These are phyloP conservation scores for Agrocybe pediades DNA, from an alignment of 768 basidiomycete species.

Conservation along the genomic window DNA sequence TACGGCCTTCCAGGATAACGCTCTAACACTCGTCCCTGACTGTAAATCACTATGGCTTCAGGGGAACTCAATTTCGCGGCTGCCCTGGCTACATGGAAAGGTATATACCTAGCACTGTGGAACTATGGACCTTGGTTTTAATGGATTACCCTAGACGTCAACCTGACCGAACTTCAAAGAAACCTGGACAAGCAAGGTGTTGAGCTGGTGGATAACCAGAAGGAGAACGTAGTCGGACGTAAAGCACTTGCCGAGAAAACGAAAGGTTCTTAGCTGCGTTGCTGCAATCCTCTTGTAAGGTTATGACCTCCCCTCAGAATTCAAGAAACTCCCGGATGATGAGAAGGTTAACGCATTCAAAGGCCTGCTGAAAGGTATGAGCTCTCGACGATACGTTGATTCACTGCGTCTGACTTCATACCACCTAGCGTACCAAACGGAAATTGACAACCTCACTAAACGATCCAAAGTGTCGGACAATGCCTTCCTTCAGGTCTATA, in stretches of 20 bases:
- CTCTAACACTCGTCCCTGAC: not conserved
- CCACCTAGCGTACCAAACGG: conserved; percentile 83
- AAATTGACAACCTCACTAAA: conserved; percentile 94
- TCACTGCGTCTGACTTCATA: conserved; percentile 1
- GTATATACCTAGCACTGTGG: conserved; percentile 35
- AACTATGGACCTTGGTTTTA: not conserved
- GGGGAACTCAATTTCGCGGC: conserved; percentile 88
- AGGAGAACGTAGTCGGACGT: conserved; percentile 91
- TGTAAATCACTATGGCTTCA: conserved; percentile 20
- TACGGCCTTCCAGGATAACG: not conserved
- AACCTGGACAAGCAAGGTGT: conserved; percentile 90
- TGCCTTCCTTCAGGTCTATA: conserved; percentile 96
- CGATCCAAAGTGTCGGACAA: conserved; percentile 92
- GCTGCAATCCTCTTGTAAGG: too few relatives aligned
- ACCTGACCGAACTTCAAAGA: conserved; percentile 89
- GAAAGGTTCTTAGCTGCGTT: conserved; percentile 64
- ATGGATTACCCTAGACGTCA: conserved; percentile 59
- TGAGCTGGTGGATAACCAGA: conserved; percentile 98
- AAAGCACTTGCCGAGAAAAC: conserved; percentile 96
- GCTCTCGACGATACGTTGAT: not conserved
- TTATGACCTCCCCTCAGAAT: conserved; percentile 59
- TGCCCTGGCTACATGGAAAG: conserved; percentile 90
- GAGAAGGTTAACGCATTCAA: conserved; percentile 91
- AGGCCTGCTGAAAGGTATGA: conserved; percentile 80
- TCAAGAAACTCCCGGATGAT: conserved; percentile 91